Evolutionary conservation across 2,329 filamentous ascomycete genomes (phyloP).

Genomic region (Penicillium sp.): DNA sequence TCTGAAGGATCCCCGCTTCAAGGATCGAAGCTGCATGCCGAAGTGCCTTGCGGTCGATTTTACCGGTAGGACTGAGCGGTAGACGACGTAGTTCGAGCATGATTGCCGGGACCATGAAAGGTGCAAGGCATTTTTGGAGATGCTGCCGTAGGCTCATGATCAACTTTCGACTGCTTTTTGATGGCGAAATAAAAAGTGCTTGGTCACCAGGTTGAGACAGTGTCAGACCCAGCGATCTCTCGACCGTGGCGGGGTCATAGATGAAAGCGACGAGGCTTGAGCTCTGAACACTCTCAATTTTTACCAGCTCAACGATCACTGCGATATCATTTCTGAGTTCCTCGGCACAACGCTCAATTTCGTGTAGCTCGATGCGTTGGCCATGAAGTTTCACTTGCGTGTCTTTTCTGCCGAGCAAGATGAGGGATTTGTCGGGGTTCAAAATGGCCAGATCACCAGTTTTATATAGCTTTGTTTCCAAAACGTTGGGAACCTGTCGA

Average conservation of each 20-base stretch:
- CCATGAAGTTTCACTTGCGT: background rate
- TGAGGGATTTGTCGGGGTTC: background rate
- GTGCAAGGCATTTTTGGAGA: background rate
- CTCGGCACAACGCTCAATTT: background rate
- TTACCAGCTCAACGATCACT: background rate
- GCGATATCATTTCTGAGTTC: background rate
- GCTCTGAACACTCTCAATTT: background rate
- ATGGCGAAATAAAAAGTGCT: background rate
- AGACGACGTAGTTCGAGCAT: background rate
- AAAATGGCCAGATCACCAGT: background rate
- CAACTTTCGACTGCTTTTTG: background rate
- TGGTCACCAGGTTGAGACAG: background rate
- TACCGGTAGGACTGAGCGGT: background rate
- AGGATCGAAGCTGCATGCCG: background rate
- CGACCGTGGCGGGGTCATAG: background rate
- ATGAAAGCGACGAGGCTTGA: background rate
- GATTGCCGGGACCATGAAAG: background rate
- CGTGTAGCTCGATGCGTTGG: background rate
- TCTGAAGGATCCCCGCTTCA: background rate
- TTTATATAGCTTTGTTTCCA: background rate
- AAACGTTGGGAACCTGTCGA: background rate
- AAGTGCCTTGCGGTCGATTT: background rate
- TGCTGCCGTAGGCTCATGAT: background rate
- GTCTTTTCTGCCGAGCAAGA: conserved; percentile 1
- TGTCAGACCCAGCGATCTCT: background rate